Conservation (phyloP, 164 flowering plant species). For the Vitis cinerea region DNA sequence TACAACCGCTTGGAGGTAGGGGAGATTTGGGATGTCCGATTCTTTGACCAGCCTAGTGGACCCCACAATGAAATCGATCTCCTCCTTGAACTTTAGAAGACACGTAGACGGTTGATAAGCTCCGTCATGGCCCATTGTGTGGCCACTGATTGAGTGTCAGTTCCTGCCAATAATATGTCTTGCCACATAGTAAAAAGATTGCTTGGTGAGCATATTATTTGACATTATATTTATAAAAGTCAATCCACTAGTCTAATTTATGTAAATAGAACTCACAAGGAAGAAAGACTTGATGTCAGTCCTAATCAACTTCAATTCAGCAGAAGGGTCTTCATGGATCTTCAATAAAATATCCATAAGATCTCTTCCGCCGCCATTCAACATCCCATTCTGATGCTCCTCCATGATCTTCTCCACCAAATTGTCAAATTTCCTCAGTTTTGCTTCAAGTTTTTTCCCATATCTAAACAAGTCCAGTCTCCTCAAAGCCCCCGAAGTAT, state of each 20-base stretch:
- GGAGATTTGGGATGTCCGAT: background rate
- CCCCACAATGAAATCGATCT: constrained; percentile 1
- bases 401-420: constrained; percentile 26
- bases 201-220: too few species aligned
- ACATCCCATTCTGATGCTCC: constrained; percentile 20
- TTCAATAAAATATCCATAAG: constrained; percentile 34
- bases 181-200: too few species aligned
- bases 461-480: constrained; percentile 26
- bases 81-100: background rate
- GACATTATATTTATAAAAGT: too few species aligned
- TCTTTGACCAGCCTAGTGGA: constrained; percentile 2
- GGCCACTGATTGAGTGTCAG: too few species aligned
- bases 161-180: too few species aligned
- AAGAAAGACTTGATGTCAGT: constrained; percentile 39
- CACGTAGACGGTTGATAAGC: constrained; percentile 1
- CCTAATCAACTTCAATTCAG: constrained; percentile 27
- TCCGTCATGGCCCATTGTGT: constrained; percentile 12
- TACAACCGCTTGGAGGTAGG: constrained; percentile 5
- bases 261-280: constrained; percentile 17
- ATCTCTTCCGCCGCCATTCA: constrained; percentile 8
- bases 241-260: too few species aligned
- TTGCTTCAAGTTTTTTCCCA: constrained; percentile 19
- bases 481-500: constrained; percentile 26
- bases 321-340: constrained; percentile 20
- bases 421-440: constrained; percentile 16